Evolutionary conservation across 306 rosid genomes (phyloP).

Genomic region (Medicago lupulina): DNA sequence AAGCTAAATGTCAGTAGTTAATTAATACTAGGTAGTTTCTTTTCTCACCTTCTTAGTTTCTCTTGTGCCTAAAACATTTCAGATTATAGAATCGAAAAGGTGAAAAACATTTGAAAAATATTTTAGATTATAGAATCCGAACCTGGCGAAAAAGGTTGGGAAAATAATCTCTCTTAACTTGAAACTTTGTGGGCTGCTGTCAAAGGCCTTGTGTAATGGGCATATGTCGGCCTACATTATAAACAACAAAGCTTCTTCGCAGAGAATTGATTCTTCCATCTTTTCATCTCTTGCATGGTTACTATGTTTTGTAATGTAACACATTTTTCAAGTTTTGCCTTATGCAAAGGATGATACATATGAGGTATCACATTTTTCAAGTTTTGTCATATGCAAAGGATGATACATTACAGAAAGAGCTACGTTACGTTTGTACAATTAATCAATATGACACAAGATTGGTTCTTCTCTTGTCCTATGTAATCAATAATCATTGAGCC

Average conservation of each 20-base stretch:
- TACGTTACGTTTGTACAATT: not conserved
- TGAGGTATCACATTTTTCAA: slow-evolving; percentile 2
- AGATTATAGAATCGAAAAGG: too few species aligned
- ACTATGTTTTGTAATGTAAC: slow-evolving; percentile 24
- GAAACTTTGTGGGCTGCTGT: slow-evolving; percentile 25
- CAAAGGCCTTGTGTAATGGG: not conserved
- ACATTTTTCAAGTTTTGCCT: slow-evolving; percentile 39
- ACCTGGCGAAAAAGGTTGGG: too few species aligned
- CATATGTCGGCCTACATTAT: slow-evolving; percentile 25
- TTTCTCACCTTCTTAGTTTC: too few species aligned
- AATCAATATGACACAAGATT: slow-evolving; percentile 29
- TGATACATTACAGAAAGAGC: not conserved
- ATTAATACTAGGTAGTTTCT: not conserved
- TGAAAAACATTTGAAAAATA: too few species aligned
- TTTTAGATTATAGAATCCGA: too few species aligned
- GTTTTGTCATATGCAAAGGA: slow-evolving; percentile 25
- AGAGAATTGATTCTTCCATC: slow-evolving; percentile 41
- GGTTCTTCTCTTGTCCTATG: not conserved
- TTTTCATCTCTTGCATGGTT: slow-evolving; percentile 37
- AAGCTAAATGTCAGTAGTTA: too few species aligned
- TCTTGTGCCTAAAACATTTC: too few species aligned
- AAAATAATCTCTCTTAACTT: not conserved
- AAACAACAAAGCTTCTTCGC: slow-evolving; percentile 26
- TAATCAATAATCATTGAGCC: not conserved
- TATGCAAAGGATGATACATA: not conserved